phyloP scores from a whole-genome alignment of 805 yeast genomes.

The Saccharomycopsis oosterbeekiorum region DNA sequence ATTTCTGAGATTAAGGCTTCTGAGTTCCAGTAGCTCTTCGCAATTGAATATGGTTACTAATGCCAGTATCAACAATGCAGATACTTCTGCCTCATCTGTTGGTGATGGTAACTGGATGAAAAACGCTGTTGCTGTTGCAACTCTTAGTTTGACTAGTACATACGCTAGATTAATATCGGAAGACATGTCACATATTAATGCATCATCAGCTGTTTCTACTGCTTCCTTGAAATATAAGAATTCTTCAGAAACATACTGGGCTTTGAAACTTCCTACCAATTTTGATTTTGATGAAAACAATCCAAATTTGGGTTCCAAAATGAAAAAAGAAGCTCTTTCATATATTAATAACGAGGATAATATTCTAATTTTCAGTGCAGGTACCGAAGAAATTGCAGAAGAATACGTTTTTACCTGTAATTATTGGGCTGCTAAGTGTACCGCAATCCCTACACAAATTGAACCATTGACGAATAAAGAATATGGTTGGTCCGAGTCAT shows the following conservation, averaged over 20 bases:
- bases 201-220: neutral
- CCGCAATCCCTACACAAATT: slow-evolving; percentile 68
- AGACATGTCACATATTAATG: slow-evolving; percentile 23
- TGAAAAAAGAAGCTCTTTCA: slow-evolving; percentile 12
- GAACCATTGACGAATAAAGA: slow-evolving; percentile 65
- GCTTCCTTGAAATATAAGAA: slow-evolving; percentile 19
- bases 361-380: slow-evolving; percentile 51
- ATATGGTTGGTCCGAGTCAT: slow-evolving; percentile 60
- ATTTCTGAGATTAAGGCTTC: slow-evolving; percentile 15
- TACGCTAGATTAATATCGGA: slow-evolving; percentile 38
- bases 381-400: slow-evolving; percentile 54
- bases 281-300: slow-evolving; percentile 24
- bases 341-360: slow-evolving; percentile 24
- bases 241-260: slow-evolving; percentile 38
- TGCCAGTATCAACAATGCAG: slow-evolving; percentile 18
- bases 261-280: slow-evolving; percentile 42
- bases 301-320: slow-evolving; percentile 4
- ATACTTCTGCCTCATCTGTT: slow-evolving; percentile 21
- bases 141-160: slow-evolving; percentile 42
- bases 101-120: slow-evolving; percentile 67
- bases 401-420: slow-evolving; percentile 71
- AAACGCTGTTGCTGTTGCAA: slow-evolving; percentile 48
- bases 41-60: slow-evolving; percentile 20
- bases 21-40: slow-evolving; percentile 8
- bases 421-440: slow-evolving; percentile 82